Evolutionary conservation across 371 early-diverging fungal species (phyloP).

Genomic region (Apophysomyces elegans): DNA sequence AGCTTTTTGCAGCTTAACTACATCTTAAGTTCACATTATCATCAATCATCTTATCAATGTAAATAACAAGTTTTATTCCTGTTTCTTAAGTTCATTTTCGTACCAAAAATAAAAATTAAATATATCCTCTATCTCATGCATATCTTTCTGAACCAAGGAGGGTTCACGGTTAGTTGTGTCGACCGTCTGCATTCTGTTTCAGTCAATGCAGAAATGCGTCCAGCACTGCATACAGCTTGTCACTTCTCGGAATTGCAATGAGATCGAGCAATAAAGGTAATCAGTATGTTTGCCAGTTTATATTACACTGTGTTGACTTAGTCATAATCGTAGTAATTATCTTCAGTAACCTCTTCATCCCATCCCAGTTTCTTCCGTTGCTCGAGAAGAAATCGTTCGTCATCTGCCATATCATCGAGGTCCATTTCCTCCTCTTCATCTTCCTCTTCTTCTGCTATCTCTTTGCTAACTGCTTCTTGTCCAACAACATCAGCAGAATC

Average conservation of each 20-base stretch:
- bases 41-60: constrained; percentile 5
- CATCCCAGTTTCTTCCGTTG: constrained; percentile 37
- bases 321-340: constrained; percentile 41
- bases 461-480: constrained; percentile 19
- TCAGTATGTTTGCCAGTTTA: background rate
- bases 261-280: too few relatives aligned
- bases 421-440: constrained; percentile 55
- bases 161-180: background rate
- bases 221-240: too few relatives aligned
- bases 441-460: constrained; percentile 40
- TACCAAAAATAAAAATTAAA: background rate
- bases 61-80: constrained; percentile 1
- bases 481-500: constrained; percentile 12
- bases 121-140: background rate
- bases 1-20: background rate
- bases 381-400: constrained; percentile 39
- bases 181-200: background rate
- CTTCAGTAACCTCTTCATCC: constrained; percentile 31
- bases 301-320: background rate
- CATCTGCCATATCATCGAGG: constrained; percentile 50
- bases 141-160: background rate
- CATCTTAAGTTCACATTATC: constrained; percentile 1
- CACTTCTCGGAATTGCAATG: too few relatives aligned
- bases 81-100: background rate
- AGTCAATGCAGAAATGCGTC: too few relatives aligned